These are phyloP conservation scores for Salix exigua DNA, from an alignment of 345 rosid genomes.

Conservation along the genomic window DNA sequence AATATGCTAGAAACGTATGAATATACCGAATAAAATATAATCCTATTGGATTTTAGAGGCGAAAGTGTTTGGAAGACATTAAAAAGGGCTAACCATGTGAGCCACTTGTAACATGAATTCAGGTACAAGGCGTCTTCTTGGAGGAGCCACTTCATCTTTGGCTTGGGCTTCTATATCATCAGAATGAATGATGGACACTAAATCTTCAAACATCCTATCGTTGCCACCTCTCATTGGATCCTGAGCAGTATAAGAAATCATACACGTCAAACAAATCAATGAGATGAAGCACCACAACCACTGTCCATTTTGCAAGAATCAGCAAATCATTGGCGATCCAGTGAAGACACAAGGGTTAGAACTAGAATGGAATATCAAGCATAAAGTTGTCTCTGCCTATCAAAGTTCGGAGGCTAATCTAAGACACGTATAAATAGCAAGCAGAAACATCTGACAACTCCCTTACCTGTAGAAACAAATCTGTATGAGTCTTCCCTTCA, in stretches of 20 bases:
- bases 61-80: not conserved
- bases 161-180: conserved; percentile 49
- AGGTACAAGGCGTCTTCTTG: conserved; percentile 85
- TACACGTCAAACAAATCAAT: not conserved
- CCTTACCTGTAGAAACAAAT: conserved; percentile 89
- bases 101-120: conserved; percentile 88
- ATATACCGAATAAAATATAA: not conserved
- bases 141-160: conserved; percentile 59
- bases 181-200: conserved; percentile 58
- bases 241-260: conserved; percentile 26
- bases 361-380: not conserved
- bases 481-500: conserved; percentile 92
- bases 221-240: conserved; percentile 98
- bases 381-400: too few species aligned
- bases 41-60: not conserved
- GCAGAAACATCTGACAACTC: not conserved
- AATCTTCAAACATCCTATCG: conserved; percentile 82
- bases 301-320: too few species aligned
- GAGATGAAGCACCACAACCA: too few species aligned
- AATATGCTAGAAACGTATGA: too few species aligned
- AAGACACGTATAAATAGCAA: too few species aligned
- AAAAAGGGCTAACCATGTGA: conserved; percentile 82
- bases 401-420: too few species aligned
- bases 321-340: too few species aligned
- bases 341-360: not conserved